Evolutionary conservation across 176 grass and related monocot genomes (phyloP).

Genomic region (Hsuehochloa calcarea): DNA sequence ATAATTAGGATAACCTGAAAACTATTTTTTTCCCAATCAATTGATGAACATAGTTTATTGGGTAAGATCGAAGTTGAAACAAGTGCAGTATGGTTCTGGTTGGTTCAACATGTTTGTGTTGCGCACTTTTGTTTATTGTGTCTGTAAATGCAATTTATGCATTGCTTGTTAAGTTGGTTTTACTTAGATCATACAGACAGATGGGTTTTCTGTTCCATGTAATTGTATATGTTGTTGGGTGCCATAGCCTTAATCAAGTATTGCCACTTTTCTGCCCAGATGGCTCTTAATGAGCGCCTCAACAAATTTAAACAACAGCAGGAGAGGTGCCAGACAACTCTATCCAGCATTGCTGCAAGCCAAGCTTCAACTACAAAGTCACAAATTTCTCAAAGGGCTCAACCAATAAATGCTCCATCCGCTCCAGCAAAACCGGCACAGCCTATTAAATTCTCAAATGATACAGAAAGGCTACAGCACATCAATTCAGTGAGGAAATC

Average conservation of each 20-base stretch:
- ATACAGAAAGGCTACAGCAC: conserved; percentile 67
- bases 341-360: conserved; percentile 54
- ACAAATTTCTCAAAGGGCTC: conserved; percentile 31
- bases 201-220: neutral
- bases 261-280: conserved; percentile 19
- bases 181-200: neutral
- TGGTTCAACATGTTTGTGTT: neutral
- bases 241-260: neutral
- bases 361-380: conserved; percentile 33
- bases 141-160: neutral
- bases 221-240: neutral
- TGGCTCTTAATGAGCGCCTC: conserved; percentile 60
- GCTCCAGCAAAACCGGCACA: conserved; percentile 39
- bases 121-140: neutral
- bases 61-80: neutral
- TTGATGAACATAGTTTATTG: neutral
- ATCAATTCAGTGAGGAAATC: conserved; percentile 77
- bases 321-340: conserved; percentile 67
- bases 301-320: conserved; percentile 79
- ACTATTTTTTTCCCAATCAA: neutral
- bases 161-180: neutral
- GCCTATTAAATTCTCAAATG: conserved; percentile 69
- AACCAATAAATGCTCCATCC: conserved; percentile 25
- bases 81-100: neutral
- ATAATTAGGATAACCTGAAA: neutral